Base-by-base conservation (phyloP, 192 early-diverging fungal genomes). In the Bifiguratus adelaidae region DNA sequence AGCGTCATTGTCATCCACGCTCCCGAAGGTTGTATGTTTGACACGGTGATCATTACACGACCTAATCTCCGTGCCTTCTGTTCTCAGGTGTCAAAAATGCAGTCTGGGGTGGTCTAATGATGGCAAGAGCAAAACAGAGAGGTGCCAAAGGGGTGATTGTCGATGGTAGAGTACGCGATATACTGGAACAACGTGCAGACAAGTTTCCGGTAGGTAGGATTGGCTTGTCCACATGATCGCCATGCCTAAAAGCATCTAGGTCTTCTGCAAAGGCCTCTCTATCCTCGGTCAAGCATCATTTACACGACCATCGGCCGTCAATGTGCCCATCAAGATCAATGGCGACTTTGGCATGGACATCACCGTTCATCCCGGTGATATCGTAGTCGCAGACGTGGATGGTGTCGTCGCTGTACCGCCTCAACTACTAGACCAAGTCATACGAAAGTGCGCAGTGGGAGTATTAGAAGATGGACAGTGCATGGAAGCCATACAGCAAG, bases 91-190 rank as follows among this genome's bases (percentile, higher is more conserved):
- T 52, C 21, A 61, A 67, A 33, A 73, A 73, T 47, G 76, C 73
- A 0, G 70, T 70, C 23, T 78, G 76, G 76, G 76, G 76, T 8
- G 76, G 76, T 20, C 50, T 78, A 2, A 75, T 78, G 70, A 65
- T 68, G 3, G 73, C 76, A 15, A 47, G 76, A 28, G 76, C 70
- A 0, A 66, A 63, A 28, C 40, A 51, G 24, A 61, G 45, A 41
- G 61, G 68, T 16, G 65, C 55, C 0, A 50, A 61, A n/a, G 76
- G 73, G 13, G 73, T 75, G 7, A 55, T 78, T 2, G 61, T 78
- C 13, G 76, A 78, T 61, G 62, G 62, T 2, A 45, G 62, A 12
- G 55, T 78, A 30, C 59, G 76, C 26, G 76, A 78, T 48, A 48
- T 78, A 18, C 63, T 55, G 26, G 76, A 78, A 30, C 63, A 75